A percentile compares a stretch with the other conserved stretches of the same genome.
Conservation (phyloP, 768 basidiomycete genomes). For the Leucocoprinus sp. region DNA sequence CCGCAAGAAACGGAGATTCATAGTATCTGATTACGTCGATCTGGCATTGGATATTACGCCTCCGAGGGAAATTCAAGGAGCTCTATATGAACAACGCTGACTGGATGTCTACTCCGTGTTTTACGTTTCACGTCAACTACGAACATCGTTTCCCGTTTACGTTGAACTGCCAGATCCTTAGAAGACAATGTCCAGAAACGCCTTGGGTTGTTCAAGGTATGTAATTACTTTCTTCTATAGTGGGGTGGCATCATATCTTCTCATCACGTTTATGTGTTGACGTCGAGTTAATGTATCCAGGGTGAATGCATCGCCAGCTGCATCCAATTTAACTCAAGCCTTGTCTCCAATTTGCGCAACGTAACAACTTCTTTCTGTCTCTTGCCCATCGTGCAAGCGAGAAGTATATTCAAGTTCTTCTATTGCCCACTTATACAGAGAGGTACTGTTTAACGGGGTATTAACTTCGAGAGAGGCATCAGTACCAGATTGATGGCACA, state of each 20-base stretch:
- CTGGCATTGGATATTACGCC: too few species aligned
- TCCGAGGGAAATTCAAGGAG: too few species aligned
- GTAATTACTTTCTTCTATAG: constrained; percentile 1
- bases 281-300: constrained; percentile 17
- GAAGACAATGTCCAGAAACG: constrained; percentile 40
- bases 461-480: too few species aligned
- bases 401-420: too few species aligned
- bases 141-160: constrained; percentile 43
- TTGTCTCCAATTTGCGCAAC: constrained; percentile 37
- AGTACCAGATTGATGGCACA: too few species aligned
- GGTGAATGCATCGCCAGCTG: constrained; percentile 47
- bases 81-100: constrained; percentile 1
- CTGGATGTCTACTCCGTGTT: neutral
- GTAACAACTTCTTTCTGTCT: constrained; percentile 42
- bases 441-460: too few species aligned
- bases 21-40: too few species aligned
- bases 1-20: too few species aligned
- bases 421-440: too few species aligned
- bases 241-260: neutral
- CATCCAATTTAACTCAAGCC: constrained; percentile 30
- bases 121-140: constrained; percentile 35
- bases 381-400: too few species aligned
- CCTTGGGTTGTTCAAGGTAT: constrained; percentile 37
- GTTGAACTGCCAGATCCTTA: constrained; percentile 36
- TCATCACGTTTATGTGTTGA: neutral